These are phyloP conservation scores for Luffa acutangula DNA, from an alignment of 306 rosid species.

Conservation along the genomic window DNA sequence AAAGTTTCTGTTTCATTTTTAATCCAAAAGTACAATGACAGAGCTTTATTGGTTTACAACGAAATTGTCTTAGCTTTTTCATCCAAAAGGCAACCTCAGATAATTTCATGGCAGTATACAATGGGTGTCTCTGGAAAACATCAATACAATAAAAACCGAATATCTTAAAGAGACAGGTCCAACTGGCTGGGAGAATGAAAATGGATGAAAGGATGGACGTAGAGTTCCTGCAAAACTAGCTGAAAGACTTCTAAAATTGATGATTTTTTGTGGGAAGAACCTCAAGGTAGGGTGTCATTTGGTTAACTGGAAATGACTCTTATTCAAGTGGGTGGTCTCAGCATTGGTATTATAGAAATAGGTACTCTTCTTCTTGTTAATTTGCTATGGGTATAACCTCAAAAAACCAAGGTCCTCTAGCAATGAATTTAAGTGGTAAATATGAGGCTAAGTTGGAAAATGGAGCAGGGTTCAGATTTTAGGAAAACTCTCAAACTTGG, in stretches of 20 bases:
- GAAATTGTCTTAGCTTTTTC: neutral
- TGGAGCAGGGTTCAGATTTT: neutral
- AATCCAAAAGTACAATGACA: neutral
- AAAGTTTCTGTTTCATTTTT: neutral
- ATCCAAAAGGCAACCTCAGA: neutral
- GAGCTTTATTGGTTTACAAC: neutral
- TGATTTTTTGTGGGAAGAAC: neutral
- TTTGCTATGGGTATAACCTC: neutral
- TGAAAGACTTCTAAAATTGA: neutral
- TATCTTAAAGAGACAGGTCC: neutral
- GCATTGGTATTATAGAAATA: neutral
- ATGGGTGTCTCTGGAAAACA: neutral
- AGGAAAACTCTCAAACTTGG: neutral
- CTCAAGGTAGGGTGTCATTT: neutral
- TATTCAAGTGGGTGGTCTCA: slow-evolving; percentile 1
- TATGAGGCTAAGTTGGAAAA: neutral
- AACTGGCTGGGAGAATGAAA: neutral
- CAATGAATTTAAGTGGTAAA: neutral
- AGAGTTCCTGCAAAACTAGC: neutral
- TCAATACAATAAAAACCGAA: neutral
- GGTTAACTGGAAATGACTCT: neutral
- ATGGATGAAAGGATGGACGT: neutral
- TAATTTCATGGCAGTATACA: neutral
- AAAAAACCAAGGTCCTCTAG: neutral
- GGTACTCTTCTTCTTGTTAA: neutral